phyloP scores from a whole-genome alignment of 129 eudicot genomes.

The Flaveria robusta region DNA sequence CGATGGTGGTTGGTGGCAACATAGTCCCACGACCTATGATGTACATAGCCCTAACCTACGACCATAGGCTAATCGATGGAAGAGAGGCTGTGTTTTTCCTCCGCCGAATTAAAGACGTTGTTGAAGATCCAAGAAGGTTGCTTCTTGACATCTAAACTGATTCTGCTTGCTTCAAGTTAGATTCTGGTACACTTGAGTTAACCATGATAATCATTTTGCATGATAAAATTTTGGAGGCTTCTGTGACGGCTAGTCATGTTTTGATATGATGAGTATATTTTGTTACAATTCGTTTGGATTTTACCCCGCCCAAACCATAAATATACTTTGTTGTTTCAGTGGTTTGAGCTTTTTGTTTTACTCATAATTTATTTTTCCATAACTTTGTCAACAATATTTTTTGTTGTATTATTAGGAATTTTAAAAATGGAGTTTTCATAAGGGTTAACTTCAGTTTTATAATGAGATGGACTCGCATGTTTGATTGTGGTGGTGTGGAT shows the following conservation, averaged over 20 bases:
- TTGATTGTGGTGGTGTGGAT: too few species aligned
- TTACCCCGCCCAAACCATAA: slow-evolving; percentile 15
- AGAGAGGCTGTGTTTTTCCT: slow-evolving; percentile 97
- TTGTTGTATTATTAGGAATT: not conserved
- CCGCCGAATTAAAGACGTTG: slow-evolving; percentile 87
- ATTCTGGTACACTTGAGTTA: slow-evolving; percentile 21
- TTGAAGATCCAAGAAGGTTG: slow-evolving; percentile 85
- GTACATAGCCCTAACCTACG: slow-evolving; percentile 93
- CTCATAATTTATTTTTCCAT: not conserved
- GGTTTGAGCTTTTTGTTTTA: slow-evolving; percentile 23
- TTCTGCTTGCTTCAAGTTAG: not conserved
- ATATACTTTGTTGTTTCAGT: not conserved
- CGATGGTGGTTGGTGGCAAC: slow-evolving; percentile 89
- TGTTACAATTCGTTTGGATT: slow-evolving; percentile 21
- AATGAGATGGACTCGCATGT: not conserved
- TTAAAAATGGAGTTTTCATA: not conserved
- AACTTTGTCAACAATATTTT: slow-evolving; percentile 18
- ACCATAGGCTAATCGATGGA: slow-evolving; percentile 95
- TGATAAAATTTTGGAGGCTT: not conserved
- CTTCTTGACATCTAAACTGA: slow-evolving; percentile 63
- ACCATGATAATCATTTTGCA: slow-evolving; percentile 26
- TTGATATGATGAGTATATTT: slow-evolving; percentile 12
- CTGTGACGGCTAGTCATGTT: slow-evolving; percentile 34
- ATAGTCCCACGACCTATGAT: slow-evolving; percentile 90
- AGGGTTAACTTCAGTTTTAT: not conserved